Evolutionary conservation across 768 basidiomycete species (phyloP).

Genomic region (Suillus placidus): DNA sequence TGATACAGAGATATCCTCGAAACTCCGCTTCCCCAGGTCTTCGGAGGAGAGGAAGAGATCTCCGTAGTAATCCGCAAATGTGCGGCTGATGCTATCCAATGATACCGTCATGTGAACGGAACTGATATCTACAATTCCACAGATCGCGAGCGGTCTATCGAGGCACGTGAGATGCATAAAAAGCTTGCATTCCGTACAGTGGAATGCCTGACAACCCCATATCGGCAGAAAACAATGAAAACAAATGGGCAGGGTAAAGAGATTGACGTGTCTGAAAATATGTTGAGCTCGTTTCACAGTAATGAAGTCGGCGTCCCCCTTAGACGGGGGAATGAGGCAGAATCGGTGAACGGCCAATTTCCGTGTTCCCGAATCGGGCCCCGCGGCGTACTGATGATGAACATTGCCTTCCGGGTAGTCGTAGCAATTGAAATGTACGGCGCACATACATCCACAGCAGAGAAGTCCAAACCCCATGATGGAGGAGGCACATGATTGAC

Average conservation of each 20-base stretch:
- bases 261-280: slow-evolving; percentile 56
- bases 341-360: slow-evolving; percentile 66
- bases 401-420: slow-evolving; percentile 67
- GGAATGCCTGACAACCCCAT: slow-evolving; percentile 76
- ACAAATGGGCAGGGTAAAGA: slow-evolving; percentile 78
- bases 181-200: slow-evolving; percentile 61
- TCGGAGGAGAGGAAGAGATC: slow-evolving; percentile 46
- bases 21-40: slow-evolving; percentile 50
- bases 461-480: slow-evolving; percentile 72
- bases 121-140: slow-evolving; percentile 42
- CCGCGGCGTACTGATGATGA: slow-evolving; percentile 53
- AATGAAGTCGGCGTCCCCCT: slow-evolving; percentile 25
- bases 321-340: slow-evolving; percentile 46
- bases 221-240: slow-evolving; percentile 66
- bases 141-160: slow-evolving; percentile 36
- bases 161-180: slow-evolving; percentile 63
- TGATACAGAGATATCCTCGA: slow-evolving; percentile 72
- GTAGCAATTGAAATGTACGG: slow-evolving; percentile 80
- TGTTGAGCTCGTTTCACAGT: slow-evolving; percentile 44
- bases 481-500: slow-evolving; percentile 54
- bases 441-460: slow-evolving; percentile 70
- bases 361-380: slow-evolving; percentile 48
- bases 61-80: slow-evolving; percentile 56
- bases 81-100: slow-evolving; percentile 54
- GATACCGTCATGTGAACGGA: slow-evolving; percentile 53